Conservation (phyloP, 768 basidiomycete species). For the Steccherinum ochraceum region DNA sequence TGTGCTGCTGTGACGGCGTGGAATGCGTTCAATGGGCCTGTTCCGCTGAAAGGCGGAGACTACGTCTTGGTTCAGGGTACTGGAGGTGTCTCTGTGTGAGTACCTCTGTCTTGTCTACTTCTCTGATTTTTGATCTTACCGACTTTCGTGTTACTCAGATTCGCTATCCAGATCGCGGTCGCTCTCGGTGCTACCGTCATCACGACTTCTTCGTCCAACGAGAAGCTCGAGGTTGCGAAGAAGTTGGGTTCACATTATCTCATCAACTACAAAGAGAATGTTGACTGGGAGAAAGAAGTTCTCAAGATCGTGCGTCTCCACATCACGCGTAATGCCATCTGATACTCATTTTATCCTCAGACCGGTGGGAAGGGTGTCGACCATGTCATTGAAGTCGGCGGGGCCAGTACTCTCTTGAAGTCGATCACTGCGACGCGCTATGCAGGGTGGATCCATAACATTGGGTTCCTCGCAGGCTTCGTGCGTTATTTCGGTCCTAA, state of each 20-base stretch:
- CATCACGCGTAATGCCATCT: neutral
- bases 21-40: conserved; percentile 43
- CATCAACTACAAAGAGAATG: conserved; percentile 54
- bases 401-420: conserved; percentile 42
- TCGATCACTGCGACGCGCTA: conserved; percentile 33
- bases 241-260: conserved; percentile 45
- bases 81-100: conserved; percentile 48
- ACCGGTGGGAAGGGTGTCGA: conserved; percentile 25
- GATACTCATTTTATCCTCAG: conserved; percentile 12
- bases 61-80: conserved; percentile 49
- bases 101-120: neutral
- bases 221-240: conserved; percentile 46
- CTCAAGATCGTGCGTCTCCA: conserved; percentile 32
- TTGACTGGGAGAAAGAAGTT: conserved; percentile 53
- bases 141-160: conserved; percentile 14
- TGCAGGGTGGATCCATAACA: conserved; percentile 41
- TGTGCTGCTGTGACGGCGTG: conserved; percentile 61
- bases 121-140: conserved; percentile 7
- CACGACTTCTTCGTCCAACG: conserved; percentile 58
- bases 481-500: conserved; percentile 2
- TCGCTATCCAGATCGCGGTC: conserved; percentile 53
- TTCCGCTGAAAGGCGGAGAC: conserved; percentile 50
- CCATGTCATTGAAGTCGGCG: conserved; percentile 47
- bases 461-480: conserved; percentile 43
- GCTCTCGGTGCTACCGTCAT: conserved; percentile 59